These are phyloP conservation scores for Pythium folliculosum DNA, from an alignment of 352 stramenopile genomes.

Conservation along the genomic window DNA sequence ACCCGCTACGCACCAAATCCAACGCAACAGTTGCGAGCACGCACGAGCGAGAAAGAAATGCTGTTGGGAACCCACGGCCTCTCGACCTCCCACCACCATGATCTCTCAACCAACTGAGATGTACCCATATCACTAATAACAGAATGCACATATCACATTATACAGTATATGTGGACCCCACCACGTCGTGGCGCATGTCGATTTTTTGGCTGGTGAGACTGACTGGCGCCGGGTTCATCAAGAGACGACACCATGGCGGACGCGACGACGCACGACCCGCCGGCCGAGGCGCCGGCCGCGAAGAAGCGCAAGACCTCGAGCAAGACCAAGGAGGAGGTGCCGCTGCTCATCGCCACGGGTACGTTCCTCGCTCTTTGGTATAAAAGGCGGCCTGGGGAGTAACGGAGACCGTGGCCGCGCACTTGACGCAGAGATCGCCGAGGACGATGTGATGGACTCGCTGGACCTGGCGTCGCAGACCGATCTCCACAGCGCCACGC, in stretches of 20 bases:
- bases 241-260: not conserved
- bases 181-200: not conserved
- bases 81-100: too few species aligned
- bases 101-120: not conserved
- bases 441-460: conserved; percentile 58
- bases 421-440: conserved; percentile 26
- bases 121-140: conserved; percentile 11
- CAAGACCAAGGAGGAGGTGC: conserved; percentile 36
- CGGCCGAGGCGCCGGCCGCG: conserved; percentile 22
- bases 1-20: too few species aligned
- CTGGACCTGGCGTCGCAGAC: conserved; percentile 57
- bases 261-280: not conserved
- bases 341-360: conserved; percentile 43
- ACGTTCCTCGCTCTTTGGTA: not conserved
- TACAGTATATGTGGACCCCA: conserved; percentile 5
- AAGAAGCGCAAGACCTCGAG: conserved; percentile 61
- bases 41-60: too few species aligned
- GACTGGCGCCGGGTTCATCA: too few species aligned
- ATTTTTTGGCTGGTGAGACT: not conserved
- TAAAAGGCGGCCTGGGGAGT: not conserved
- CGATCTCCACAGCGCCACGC: conserved; percentile 67
- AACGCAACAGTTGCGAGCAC: too few species aligned
- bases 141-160: not conserved
- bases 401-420: not conserved
- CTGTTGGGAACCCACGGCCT: too few species aligned